These are phyloP conservation scores for Acanthamoeba culbertsoni DNA, from an alignment of 208 protist species.

Conservation along the genomic window DNA sequence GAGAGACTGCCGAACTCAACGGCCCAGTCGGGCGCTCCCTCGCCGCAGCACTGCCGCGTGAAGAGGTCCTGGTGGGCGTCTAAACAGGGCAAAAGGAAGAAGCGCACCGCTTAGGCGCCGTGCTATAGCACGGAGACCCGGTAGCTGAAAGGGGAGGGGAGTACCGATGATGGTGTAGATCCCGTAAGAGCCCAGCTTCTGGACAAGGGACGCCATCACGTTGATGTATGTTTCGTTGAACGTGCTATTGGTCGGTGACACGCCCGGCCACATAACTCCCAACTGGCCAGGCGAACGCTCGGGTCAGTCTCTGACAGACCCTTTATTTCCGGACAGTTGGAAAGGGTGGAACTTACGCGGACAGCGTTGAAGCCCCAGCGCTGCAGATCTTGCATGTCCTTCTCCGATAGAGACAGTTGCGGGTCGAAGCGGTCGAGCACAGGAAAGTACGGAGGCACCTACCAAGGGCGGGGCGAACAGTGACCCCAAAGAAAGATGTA, in stretches of 20 bases:
- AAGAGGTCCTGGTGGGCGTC: conserved; percentile 78
- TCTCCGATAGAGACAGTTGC: conserved; percentile 8
- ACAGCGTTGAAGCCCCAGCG: conserved; percentile 72
- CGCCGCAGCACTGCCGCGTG: conserved; percentile 71
- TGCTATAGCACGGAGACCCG: neutral
- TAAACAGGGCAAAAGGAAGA: neutral
- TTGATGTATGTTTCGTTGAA: conserved; percentile 73
- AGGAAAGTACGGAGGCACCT: conserved; percentile 31
- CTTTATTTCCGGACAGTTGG: neutral
- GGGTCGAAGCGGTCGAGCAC: conserved; percentile 33
- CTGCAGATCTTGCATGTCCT: conserved; percentile 62
- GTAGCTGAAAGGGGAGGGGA: neutral
- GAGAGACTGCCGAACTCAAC: neutral
- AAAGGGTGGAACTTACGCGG: neutral
- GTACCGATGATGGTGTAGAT: conserved; percentile 69
- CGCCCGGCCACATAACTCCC: conserved; percentile 77
- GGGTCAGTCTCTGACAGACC: neutral
- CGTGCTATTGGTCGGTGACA: conserved; percentile 58
- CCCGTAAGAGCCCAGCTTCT: conserved; percentile 28
- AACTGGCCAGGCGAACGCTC: neutral
- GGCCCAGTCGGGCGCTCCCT: conserved; percentile 74
- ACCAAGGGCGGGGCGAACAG: neutral
- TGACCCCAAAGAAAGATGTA: neutral
- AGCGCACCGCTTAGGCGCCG: too few species aligned
- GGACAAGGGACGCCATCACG: conserved; percentile 63